Percentiles rank a stretch among this genome's conserved stretches.
These are phyloP conservation scores for Esteya vermicola DNA, from an alignment of 2,329 filamentous ascomycete genomes.

Conservation along the genomic window DNA sequence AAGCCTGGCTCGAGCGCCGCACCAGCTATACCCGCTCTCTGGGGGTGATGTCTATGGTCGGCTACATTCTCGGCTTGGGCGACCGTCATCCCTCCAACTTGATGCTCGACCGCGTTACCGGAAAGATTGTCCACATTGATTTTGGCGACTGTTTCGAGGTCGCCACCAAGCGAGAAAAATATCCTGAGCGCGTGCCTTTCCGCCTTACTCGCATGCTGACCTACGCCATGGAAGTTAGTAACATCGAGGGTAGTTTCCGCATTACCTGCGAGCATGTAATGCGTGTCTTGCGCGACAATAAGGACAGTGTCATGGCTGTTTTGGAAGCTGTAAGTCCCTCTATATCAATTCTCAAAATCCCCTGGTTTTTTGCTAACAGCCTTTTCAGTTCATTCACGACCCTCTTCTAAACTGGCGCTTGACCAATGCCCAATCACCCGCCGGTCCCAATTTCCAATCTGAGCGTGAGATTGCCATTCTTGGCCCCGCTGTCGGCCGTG, in stretches of 20 bases:
- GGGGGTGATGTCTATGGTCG: slow-evolving; percentile 99
- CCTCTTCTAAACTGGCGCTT: slow-evolving; percentile 97
- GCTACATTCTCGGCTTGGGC: slow-evolving; percentile 91
- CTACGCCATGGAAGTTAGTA: slow-evolving; percentile 99
- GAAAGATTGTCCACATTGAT: slow-evolving; percentile 97
- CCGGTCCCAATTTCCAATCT: slow-evolving; percentile 52
- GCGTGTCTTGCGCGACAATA: slow-evolving; percentile 90
- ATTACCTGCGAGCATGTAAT: slow-evolving; percentile 98
- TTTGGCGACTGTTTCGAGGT: slow-evolving; percentile 99
- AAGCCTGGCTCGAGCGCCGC: slow-evolving; percentile 91
- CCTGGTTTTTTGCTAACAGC: background rate
- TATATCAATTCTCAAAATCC: too few relatives aligned
- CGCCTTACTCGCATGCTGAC: slow-evolving; percentile 96
- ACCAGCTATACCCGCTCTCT: slow-evolving; percentile 98
- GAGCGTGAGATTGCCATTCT: slow-evolving; percentile 41
- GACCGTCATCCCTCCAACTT: slow-evolving; percentile 96
- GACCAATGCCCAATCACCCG: slow-evolving; percentile 45
- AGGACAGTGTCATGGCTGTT: slow-evolving; percentile 96
- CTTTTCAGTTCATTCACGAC: slow-evolving; percentile 82
- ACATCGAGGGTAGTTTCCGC: slow-evolving; percentile 96
- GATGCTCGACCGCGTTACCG: slow-evolving; percentile 90
- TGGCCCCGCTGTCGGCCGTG: slow-evolving; percentile 28
- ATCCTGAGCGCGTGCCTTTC: slow-evolving; percentile 95
- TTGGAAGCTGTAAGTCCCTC: slow-evolving; percentile 71
- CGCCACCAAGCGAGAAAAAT: slow-evolving; percentile 98